These are phyloP conservation scores for Starmerella tilneyi DNA, from an alignment of 805 yeast species.

Conservation along the genomic window DNA sequence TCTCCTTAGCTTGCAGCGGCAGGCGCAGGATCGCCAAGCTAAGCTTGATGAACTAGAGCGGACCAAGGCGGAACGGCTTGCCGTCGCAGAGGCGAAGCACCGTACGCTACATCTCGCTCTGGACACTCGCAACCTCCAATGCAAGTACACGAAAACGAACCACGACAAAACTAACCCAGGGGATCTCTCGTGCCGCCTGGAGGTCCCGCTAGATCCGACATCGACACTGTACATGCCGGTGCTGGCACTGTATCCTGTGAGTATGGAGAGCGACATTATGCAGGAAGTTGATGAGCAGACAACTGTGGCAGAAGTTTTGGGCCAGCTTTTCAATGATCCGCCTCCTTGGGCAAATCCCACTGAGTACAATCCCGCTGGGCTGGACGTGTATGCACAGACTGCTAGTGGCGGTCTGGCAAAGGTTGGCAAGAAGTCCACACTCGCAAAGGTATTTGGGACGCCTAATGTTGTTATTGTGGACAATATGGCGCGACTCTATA, in stretches of 20 bases:
- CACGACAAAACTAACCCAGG: constrained; percentile 37
- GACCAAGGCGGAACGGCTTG: constrained; percentile 15
- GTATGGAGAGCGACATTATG: constrained; percentile 73
- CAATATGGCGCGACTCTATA: constrained; percentile 55
- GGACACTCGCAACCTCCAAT: constrained; percentile 39
- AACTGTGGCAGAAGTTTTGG: constrained; percentile 53
- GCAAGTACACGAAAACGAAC: constrained; percentile 12
- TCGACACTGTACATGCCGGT: constrained; percentile 79
- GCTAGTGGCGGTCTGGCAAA: constrained; percentile 73
- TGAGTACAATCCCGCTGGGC: constrained; percentile 47
- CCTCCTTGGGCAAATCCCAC: constrained; percentile 49
- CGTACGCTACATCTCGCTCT: constrained; percentile 46
- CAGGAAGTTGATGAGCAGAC: constrained; percentile 64
- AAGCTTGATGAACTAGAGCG: constrained; percentile 18
- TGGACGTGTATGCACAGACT: constrained; percentile 76
- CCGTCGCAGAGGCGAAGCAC: constrained; percentile 19
- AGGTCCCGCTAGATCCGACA: constrained; percentile 34
- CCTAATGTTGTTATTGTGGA: constrained; percentile 74
- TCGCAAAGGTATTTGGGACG: constrained; percentile 54
- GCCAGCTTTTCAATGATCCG: constrained; percentile 54
- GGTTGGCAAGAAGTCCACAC: constrained; percentile 63
- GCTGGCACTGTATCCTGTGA: constrained; percentile 68
- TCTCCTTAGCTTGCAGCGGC: constrained; percentile 38
- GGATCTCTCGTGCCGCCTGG: constrained; percentile 24
- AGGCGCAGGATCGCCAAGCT: constrained; percentile 35